Conservation (phyloP, 805 yeast genomes). For the Wickerhamomyces bovis region DNA sequence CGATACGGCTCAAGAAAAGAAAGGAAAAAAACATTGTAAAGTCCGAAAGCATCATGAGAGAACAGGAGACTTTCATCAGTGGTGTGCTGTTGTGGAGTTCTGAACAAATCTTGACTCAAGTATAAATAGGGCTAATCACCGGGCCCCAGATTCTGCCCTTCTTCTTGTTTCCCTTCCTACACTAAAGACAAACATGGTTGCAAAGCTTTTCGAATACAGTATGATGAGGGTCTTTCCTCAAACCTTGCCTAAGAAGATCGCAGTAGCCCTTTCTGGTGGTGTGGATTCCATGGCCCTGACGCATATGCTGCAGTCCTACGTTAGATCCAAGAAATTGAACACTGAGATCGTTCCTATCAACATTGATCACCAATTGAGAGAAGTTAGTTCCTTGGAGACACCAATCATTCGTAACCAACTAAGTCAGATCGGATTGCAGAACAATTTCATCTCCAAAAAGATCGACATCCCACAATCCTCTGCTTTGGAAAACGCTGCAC, state of each 20-base stretch:
- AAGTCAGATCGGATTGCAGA: conserved; percentile 10
- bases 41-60: background rate
- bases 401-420: conserved; percentile 20
- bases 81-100: background rate
- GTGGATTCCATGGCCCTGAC: conserved; percentile 74
- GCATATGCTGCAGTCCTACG: conserved; percentile 38
- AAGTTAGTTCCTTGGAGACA: conserved; percentile 21
- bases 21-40: background rate
- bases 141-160: background rate
- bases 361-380: conserved; percentile 56
- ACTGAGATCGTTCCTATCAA: conserved; percentile 49
- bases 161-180: background rate
- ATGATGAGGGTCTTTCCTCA: background rate
- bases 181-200: background rate
- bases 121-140: background rate
- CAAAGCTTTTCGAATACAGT: background rate
- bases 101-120: background rate
- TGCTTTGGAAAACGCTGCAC: conserved; percentile 55
- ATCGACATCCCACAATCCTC: conserved; percentile 16
- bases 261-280: conserved; percentile 72
- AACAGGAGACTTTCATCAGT: background rate
- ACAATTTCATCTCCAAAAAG: conserved; percentile 29
- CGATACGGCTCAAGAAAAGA: background rate
- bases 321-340: conserved; percentile 21
- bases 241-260: conserved; percentile 28